Base-by-base conservation (phyloP, 208 protist species). In the Acanthamoeba lenticulata region DNA sequence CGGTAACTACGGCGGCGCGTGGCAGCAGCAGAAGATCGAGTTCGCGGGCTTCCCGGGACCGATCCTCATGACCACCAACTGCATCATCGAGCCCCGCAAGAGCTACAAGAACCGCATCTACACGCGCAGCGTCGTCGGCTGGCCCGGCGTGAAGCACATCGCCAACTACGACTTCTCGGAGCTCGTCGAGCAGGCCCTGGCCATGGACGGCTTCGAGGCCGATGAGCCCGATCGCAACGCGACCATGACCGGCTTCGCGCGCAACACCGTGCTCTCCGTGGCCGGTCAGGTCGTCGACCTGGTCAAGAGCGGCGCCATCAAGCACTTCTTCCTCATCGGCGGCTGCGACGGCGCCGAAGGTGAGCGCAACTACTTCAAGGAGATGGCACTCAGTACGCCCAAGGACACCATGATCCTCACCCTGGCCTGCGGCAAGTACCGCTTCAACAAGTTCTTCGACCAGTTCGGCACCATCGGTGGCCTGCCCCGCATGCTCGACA, bases 1-100 rank as follows among this genome's bases (percentile, higher is more conserved):
- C 6, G 97, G 81, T 79, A 55, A 95, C 83, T 96, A 95, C 36
- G 95, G 95, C 57, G 60, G 91, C 21, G 86, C 95, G 24, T 99
- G 98, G 98, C 94, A 98, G 52, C 60, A 94, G 3, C 98, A 99
- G 94, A 94, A 93, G 32, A 69, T 94, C 1, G 98, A 98, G 72
- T 98, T 98, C 62, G 42, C 72, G 1, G 11, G 36, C 21, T 98
- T 98, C 93, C 97, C 97, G 29, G 98, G 98, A 0, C 67, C 98
- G n/a, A 98, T 99, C 44, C n/a, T 99, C 0, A 98, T 99, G 95
- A 99, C 98, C 19, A 98, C 98, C 49, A 99, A 99, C 94, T 99
- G 98, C 95, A 69, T 98, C 34, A 96, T 97, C 47, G 93, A 94
- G 72, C 97, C 97, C 13, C 1, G 47, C 3, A 62, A 95, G 38